Percentiles rank a stretch among this genome's conserved stretches.
Conservation (phyloP, 306 rosid genomes). For the Trifolium dubium region DNA sequence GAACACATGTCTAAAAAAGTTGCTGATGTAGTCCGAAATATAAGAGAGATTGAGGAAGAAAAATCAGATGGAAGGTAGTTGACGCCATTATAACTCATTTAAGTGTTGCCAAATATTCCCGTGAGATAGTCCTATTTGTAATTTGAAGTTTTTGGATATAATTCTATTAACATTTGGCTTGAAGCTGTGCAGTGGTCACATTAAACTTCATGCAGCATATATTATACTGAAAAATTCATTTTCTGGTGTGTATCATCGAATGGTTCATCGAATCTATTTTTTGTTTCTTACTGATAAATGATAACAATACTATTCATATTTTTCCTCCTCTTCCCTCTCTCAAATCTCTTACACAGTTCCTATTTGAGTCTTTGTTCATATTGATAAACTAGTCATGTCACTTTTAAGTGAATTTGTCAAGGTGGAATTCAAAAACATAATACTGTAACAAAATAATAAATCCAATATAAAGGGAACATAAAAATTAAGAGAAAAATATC, state of each 20-base stretch:
- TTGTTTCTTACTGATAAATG: neutral
- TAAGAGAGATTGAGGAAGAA: constrained; percentile 68
- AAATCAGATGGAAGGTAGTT: constrained; percentile 43
- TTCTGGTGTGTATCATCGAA: constrained; percentile 30
- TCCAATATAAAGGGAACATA: neutral
- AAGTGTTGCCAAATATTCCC: neutral
- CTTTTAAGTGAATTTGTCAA: neutral
- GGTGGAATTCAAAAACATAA: neutral
- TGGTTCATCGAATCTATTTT: neutral
- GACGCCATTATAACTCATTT: constrained; percentile 28
- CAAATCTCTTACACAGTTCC: too few species aligned
- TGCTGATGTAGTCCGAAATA: constrained; percentile 58
- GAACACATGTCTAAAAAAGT: constrained; percentile 69
- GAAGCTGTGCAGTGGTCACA: constrained; percentile 20
- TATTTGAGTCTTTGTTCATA: too few species aligned
- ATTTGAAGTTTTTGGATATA: constrained; percentile 17
- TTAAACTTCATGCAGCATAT: constrained; percentile 34
- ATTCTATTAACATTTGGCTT: constrained; percentile 37
- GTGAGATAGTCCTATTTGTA: constrained; percentile 23
- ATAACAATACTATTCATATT: too few species aligned
- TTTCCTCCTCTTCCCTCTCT: too few species aligned
- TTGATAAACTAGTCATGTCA: too few species aligned
- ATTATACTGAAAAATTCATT: constrained; percentile 29
- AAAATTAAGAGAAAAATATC: neutral
- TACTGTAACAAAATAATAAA: neutral